A percentile compares a stretch with the other conserved stretches of the same genome.
Conservation (phyloP, 306 rosid species). For the Aeschynomene evenia region DNA sequence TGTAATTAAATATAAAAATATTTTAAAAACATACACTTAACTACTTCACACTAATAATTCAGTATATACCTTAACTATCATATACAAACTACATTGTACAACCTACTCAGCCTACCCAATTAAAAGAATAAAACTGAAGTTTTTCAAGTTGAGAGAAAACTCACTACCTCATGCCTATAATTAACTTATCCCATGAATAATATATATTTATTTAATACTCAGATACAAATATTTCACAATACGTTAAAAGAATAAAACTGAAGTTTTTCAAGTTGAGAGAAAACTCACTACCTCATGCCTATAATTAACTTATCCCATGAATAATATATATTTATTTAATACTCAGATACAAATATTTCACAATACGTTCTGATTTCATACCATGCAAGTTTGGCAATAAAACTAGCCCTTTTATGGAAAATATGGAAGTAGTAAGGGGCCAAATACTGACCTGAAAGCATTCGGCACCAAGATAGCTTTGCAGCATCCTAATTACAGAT, state of each 20-base stretch:
- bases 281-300: neutral
- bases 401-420: neutral
- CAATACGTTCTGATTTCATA: conserved; percentile 8
- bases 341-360: neutral
- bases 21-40: neutral
- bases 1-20: conserved; percentile 6
- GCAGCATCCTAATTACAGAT: conserved; percentile 90
- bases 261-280: neutral
- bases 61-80: neutral
- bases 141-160: neutral
- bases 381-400: conserved; percentile 12
- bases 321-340: neutral
- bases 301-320: neutral
- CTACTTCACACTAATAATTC: neutral
- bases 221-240: neutral
- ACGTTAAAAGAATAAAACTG: neutral
- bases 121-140: neutral
- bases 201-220: neutral
- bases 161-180: neutral
- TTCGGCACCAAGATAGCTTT: conserved; percentile 92
- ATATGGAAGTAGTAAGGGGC: conserved; percentile 8
- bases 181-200: neutral
- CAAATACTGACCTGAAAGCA: conserved; percentile 73
- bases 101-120: neutral
- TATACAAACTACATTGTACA: neutral